These are phyloP conservation scores for Phialocephala sp. DNA, from an alignment of 2,329 filamentous ascomycete genomes.

Conservation along the genomic window DNA sequence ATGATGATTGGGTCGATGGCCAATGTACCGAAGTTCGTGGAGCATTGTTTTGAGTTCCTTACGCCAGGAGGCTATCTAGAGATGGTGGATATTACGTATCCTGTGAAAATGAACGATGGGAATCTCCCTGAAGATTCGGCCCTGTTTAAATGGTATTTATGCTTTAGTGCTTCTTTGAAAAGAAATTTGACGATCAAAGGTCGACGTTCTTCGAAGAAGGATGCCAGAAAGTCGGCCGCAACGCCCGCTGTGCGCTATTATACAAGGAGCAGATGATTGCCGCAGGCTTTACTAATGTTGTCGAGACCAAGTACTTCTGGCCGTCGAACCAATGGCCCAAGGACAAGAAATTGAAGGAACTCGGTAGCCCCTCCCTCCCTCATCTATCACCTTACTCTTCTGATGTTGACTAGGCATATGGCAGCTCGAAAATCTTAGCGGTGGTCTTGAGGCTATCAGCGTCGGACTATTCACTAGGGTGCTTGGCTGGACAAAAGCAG, in stretches of 20 bases:
- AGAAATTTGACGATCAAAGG: conserved; percentile 26
- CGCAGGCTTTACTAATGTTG: conserved; percentile 50
- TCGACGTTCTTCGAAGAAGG: conserved; percentile 12
- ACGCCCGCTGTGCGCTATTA: conserved; percentile 26
- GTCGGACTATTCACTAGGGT: too few relatives aligned
- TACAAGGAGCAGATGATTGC: conserved; percentile 40
- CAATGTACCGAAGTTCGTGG: conserved; percentile 20
- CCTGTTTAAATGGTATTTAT: too few relatives aligned
- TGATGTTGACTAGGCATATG: too few relatives aligned
- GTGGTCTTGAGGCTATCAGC: too few relatives aligned
- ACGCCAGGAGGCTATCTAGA: conserved; percentile 17
- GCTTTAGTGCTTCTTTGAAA: too few relatives aligned
- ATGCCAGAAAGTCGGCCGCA: conserved; percentile 6
- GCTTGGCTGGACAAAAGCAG: too few relatives aligned
- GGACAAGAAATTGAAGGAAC: conserved; percentile 51
- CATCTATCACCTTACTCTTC: too few relatives aligned
- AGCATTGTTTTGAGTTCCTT: conserved; percentile 18
- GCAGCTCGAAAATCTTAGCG: too few relatives aligned
- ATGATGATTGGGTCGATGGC: conserved; percentile 30
- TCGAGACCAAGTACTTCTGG: conserved; percentile 49
- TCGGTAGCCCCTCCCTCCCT: too few relatives aligned
- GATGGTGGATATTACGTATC: too few relatives aligned
- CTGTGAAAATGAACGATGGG: too few relatives aligned
- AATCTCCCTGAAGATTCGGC: too few relatives aligned
- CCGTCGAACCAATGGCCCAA: conserved; percentile 56